Conservation (phyloP, 768 basidiomycete species). For the Naematelia encephala region DNA sequence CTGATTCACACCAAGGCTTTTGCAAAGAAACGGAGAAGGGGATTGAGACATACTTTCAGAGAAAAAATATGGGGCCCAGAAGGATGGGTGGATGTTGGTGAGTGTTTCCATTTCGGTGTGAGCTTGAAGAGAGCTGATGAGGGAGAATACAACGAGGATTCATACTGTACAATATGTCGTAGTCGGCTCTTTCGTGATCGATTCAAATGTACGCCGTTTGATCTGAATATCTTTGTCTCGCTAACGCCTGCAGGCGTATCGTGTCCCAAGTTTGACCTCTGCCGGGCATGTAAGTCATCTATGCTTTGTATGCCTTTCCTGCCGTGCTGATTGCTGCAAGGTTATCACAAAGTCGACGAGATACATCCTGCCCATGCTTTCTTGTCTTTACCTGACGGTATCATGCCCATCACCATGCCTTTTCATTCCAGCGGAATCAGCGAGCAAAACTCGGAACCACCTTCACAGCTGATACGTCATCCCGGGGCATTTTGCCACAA, state of each 20-base stretch:
- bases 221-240: neutral
- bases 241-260: conserved; percentile 54
- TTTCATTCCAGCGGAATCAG: neutral
- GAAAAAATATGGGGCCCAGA: conserved; percentile 80
- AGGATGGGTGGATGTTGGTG: conserved; percentile 88
- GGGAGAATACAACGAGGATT: conserved; percentile 72
- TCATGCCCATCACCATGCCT: neutral
- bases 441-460: neutral
- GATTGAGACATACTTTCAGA: conserved; percentile 76
- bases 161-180: conserved; percentile 77
- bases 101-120: conserved; percentile 42
- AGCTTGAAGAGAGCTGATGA: too few relatives aligned
- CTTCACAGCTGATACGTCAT: conserved; percentile 53
- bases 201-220: conserved; percentile 65
- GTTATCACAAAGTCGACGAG: conserved; percentile 69
- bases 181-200: conserved; percentile 62
- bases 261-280: conserved; percentile 75
- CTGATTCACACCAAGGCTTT: conserved; percentile 62
- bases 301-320: neutral
- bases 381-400: conserved; percentile 68
- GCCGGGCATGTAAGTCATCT: conserved; percentile 62
- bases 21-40: conserved; percentile 7
- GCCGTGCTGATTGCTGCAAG: conserved; percentile 52
- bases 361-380: conserved; percentile 87
- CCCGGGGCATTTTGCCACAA: conserved; percentile 80